A percentile compares a stretch with the other conserved stretches of the same genome.
Evolutionary conservation across 306 rosid genomes (phyloP).

Genomic region (Castanea sativa): DNA sequence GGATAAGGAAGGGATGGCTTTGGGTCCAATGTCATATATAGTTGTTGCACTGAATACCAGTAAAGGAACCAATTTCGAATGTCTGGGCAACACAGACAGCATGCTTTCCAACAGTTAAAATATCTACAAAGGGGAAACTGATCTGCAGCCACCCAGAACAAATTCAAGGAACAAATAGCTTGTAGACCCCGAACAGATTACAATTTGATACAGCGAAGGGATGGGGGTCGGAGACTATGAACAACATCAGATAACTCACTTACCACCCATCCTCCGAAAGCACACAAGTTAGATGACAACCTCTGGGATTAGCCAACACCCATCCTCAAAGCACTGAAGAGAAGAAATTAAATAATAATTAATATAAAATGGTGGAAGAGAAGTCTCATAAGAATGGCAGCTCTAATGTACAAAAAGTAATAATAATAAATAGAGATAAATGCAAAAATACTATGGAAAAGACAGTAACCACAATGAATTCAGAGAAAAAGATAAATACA

Average conservation of each 20-base stretch:
- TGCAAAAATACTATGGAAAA: neutral
- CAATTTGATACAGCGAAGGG: slow-evolving; percentile 31
- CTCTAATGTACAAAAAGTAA: neutral
- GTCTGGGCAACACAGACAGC: slow-evolving; percentile 34
- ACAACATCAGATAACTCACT: slow-evolving; percentile 43
- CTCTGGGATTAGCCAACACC: slow-evolving; percentile 37
- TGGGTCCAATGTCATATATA: slow-evolving; percentile 28
- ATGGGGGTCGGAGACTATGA: slow-evolving; percentile 45
- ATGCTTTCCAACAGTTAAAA: slow-evolving; percentile 37
- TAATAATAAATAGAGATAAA: neutral
- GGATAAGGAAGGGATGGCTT: slow-evolving; percentile 8
- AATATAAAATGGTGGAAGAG: neutral
- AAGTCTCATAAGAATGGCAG: neutral
- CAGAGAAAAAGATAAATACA: neutral
- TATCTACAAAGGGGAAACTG: slow-evolving; percentile 45
- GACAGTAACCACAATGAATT: neutral
- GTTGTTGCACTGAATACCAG: slow-evolving; percentile 34
- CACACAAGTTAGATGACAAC: slow-evolving; percentile 40
- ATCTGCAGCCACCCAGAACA: slow-evolving; percentile 36
- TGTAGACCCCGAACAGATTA: slow-evolving; percentile 29
- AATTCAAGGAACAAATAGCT: slow-evolving; percentile 30
- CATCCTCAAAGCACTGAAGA: slow-evolving; percentile 49
- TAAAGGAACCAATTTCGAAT: slow-evolving; percentile 31
- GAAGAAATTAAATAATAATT: slow-evolving; percentile 8
- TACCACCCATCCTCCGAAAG: slow-evolving; percentile 43